Base-by-base conservation (phyloP, 2,329 filamentous ascomycete species). In the Daldinia eschscholtzii region DNA sequence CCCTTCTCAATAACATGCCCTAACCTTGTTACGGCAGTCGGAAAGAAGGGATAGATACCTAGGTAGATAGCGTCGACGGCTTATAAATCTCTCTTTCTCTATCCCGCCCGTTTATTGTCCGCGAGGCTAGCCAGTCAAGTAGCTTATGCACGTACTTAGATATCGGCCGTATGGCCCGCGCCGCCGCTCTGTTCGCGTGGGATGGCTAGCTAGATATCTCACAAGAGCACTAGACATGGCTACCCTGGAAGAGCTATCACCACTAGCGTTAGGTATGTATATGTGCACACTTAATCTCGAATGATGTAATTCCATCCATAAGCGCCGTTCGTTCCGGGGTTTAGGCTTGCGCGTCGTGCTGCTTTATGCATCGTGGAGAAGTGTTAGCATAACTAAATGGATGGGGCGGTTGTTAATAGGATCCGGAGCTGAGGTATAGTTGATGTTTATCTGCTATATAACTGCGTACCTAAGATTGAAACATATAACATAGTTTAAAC, bases 141-240 rank as follows among this genome's bases (percentile, higher is more conserved):
- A 28, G 33, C 33, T 35, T 35, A 35, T 9, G 33, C 33, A 35
- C 33, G 33, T 35, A 35, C 33, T 35, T 30, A 37, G 35, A 37
- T 20, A 28, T 56, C 20, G 53, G 37, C 18, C 35, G 33, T 57
- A 41, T 20, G 35, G 53, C 12, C 53, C 18, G 37, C 39, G 50
- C 50, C 39, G 35, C 48, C 50, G 50, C 39, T 39, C 35, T 33
- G 33, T 23, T 41, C 53, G 55, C 55, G 64, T 56, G 41, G 41
- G 37, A 61, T 33, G 26, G n/a, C 12, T 39, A 39, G 35, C 35
- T 39, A 39, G 12, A 4, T 39, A 39, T 67, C 59, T 67, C 59
- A 63, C 64, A 56, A 64, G 48, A 67, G 46, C 59, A 39, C 23
- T 48, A 48, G 15, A 5, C 28, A 67, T 59, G 39, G 12, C 28